Base-by-base conservation (phyloP, 352 stramenopile species). In the Phytophthora idaei region DNA sequence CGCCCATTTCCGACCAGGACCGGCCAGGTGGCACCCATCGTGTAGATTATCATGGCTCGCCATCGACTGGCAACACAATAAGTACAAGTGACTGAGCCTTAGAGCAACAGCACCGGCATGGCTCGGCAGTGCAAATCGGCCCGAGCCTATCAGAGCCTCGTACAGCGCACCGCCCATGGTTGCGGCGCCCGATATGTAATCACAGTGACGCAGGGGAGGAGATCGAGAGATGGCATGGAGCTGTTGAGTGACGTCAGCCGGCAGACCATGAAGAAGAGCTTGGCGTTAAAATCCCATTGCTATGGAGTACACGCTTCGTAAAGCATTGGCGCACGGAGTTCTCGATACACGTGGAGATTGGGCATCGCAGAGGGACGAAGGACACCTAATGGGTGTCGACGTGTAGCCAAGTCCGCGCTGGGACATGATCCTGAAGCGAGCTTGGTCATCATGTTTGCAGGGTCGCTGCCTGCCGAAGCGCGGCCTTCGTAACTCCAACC, bases 301-400 rank as follows among this genome's bases (percentile, higher is more conserved):
- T 32, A 51, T 41, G 39, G 49, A 60, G 58, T 29, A 29, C 8
- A 21, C 32, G 29, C 42, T 46, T 54, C 34, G 34, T 39, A 6
- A 39, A 39, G 21, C 21, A 21, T 21, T 21, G 21, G 21, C 21
- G 0, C 21, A 39, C 7, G 9, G 34, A 39, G 34, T 14, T 6
- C 34, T 12, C 34, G 10, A 39, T 39, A 39, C 2, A 12, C 2
- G 5, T 12, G 6, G 10, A 39, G 2, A 21, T 21, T 2, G 29
- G 29, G 29, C 42, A 44, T 31, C 55, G 55, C 55, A 61, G 55
- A 61, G 41, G 54, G 52, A 59, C 12, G 25, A 10, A 59, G 37
- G 44, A 21, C 21, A 21, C 21, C 21, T 39, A 46, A 36, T 52
- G 54, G 54, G n/a, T 61, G 42, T 28, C 29, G 51, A 34, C 7